These are phyloP conservation scores for Rhododendron molle DNA, from an alignment of 148 eudicot species.

Conservation along the genomic window DNA sequence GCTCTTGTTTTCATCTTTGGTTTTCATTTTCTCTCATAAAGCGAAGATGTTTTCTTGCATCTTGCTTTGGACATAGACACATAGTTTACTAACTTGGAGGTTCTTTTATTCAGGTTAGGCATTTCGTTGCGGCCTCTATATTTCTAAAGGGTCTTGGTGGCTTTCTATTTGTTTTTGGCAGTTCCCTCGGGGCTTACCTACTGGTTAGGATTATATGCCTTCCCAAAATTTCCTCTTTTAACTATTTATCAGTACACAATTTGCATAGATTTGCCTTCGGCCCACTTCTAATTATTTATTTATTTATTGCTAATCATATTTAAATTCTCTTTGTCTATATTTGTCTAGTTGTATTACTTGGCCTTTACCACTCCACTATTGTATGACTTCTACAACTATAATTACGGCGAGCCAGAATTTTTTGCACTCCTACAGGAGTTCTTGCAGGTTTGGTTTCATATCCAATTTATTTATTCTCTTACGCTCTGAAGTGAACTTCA, in stretches of 20 bases:
- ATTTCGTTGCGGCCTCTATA: slow-evolving; percentile 51
- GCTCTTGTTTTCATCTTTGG: background rate
- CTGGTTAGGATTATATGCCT: slow-evolving; percentile 39
- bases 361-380: slow-evolving; percentile 40
- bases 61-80: background rate
- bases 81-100: background rate
- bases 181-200: slow-evolving; percentile 65
- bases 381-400: slow-evolving; percentile 55
- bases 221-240: background rate
- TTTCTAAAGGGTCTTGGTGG: slow-evolving; percentile 66
- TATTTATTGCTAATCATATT: background rate
- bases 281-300: background rate
- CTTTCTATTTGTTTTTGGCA: slow-evolving; percentile 64
- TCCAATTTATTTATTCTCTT: background rate
- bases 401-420: slow-evolving; percentile 36
- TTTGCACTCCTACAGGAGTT: slow-evolving; percentile 36
- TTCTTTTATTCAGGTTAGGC: slow-evolving; percentile 43
- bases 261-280: background rate
- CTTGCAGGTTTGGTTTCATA: slow-evolving; percentile 38
- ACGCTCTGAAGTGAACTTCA: background rate
- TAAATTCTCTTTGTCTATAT: background rate
- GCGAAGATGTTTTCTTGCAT: background rate
- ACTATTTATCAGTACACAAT: background rate
- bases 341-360: slow-evolving; percentile 45
- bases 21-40: background rate